A percentile compares a stretch with the other conserved stretches of the same genome.
Evolutionary conservation across 495 filamentous ascomycete species (phyloP).

Genomic region (Trichoderma asperelloides): DNA sequence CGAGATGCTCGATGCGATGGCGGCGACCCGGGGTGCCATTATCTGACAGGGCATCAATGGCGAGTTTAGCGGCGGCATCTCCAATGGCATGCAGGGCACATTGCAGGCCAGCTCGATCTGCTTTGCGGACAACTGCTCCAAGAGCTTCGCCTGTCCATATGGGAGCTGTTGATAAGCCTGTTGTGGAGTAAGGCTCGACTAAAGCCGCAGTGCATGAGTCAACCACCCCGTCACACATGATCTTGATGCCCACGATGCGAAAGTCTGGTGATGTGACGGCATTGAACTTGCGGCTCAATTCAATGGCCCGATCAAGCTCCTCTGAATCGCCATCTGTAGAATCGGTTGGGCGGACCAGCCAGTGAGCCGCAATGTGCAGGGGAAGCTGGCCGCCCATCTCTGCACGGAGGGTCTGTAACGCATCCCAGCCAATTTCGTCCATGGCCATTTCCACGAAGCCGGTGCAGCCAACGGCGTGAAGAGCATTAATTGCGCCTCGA

Average conservation of each 20-base stretch:
- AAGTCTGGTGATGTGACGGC: constrained; percentile 41
- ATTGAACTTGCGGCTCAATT: constrained; percentile 40
- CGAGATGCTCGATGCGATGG: constrained; percentile 56
- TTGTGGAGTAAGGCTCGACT: constrained; percentile 46
- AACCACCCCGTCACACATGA: constrained; percentile 60
- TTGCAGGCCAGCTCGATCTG: constrained; percentile 47
- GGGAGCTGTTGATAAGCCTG: constrained; percentile 33
- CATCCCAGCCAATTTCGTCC: constrained; percentile 52
- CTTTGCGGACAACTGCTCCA: constrained; percentile 43
- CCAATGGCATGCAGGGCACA: constrained; percentile 61
- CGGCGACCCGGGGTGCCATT: constrained; percentile 35
- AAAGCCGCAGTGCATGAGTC: constrained; percentile 59
- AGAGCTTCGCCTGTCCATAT: constrained; percentile 48
- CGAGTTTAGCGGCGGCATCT: constrained; percentile 46
- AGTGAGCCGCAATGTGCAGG: constrained; percentile 54
- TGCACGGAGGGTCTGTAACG: constrained; percentile 38
- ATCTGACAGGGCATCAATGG: constrained; percentile 44
- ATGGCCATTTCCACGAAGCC: constrained; percentile 62
- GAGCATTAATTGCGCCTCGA: constrained; percentile 38
- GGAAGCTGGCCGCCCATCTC: constrained; percentile 28
- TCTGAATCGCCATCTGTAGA: constrained; percentile 27
- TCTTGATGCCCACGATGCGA: constrained; percentile 53
- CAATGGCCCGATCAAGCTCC: constrained; percentile 52
- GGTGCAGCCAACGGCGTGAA: constrained; percentile 50
- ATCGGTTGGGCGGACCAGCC: constrained; percentile 45